Evolutionary conservation across 441 rosid genomes (phyloP), one percentile per base, ranked within the genome.

Genomic region (Aleurites moluccanus): DNA sequence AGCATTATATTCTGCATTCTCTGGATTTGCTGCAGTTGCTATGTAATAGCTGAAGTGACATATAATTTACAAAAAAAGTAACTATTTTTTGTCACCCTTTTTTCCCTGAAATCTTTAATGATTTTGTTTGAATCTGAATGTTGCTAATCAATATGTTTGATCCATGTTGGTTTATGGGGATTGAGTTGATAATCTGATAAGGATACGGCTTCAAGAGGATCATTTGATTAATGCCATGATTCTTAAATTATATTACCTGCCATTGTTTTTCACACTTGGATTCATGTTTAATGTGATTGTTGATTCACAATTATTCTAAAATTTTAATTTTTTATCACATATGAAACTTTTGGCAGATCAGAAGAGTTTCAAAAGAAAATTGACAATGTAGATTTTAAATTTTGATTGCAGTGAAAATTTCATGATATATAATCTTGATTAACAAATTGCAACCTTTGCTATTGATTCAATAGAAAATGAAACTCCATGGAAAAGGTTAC

Each of bases 11-110:
- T 30, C 40, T 38, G 10, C 42, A 25, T 16, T 38, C 66, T 67
- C 35, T 65, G 11, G 28, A 28, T 35, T 65, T 66, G 7, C 20
- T 59, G 23, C 77, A 77, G 89, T 78, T 67, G 33, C 33, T 50
- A 35, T 40, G 1, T 42, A 23, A 64, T 40, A 5, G 10, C 11
- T n/a, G 14, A 56, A 40, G 18, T 57, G 53, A 38, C 11, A 10
- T 33, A 68, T 40, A 40, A 35, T 44, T 44, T 60, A 6, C 15
- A 10, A 23, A 57, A 23, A 64, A 35, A 42, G n/a, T 21, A 64
- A 9, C 5, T 4, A 3, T 10, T 10, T 45, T 45, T 50, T 50
- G 55, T 50, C 55, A 18, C 56, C 56, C 56, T 52, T 49, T 50
- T 4, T 42, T 10, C 13, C 7, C 53, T 59, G 21, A 57, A 23